phyloP scores from a whole-genome alignment of 352 stramenopile species.

The Globisporangium heterothallicum region DNA sequence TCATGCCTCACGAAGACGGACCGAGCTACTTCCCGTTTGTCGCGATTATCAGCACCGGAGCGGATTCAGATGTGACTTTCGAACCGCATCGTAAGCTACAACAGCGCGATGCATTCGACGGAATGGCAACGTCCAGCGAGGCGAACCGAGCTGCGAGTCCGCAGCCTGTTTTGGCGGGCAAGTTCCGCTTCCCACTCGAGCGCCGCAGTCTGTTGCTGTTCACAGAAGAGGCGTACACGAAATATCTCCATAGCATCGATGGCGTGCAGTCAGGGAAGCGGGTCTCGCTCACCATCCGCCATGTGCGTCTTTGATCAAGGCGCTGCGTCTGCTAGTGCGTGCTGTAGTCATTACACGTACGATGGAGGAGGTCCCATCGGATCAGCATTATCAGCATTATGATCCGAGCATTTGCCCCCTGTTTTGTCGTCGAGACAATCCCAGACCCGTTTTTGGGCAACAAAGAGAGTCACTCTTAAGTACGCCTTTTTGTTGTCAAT shows the following conservation, averaged over 20 bases:
- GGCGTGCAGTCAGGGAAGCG: constrained; percentile 36
- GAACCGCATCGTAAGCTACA: constrained; percentile 39
- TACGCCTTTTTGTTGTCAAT: neutral
- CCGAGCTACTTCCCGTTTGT: constrained; percentile 66
- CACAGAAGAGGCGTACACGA: constrained; percentile 47
- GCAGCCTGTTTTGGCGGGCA: neutral
- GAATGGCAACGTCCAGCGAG: constrained; percentile 1
- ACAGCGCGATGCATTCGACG: neutral
- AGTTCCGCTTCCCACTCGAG: constrained; percentile 37
- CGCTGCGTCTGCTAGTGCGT: too few relatives aligned
- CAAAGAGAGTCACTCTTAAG: neutral
- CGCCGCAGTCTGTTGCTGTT: constrained; percentile 56
- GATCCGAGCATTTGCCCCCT: too few relatives aligned
- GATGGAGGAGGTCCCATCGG: too few relatives aligned
- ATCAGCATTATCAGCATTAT: too few relatives aligned
- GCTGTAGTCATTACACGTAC: too few relatives aligned
- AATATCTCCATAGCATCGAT: constrained; percentile 61
- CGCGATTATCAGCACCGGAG: constrained; percentile 58
- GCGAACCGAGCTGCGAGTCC: too few relatives aligned
- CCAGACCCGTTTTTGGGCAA: too few relatives aligned
- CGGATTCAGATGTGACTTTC: constrained; percentile 51
- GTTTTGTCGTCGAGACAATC: neutral
- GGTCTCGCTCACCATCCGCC: constrained; percentile 54
- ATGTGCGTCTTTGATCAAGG: constrained; percentile 19
- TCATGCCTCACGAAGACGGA: constrained; percentile 68